Evolutionary conservation across 345 rosid species (phyloP).

Genomic region (Heritiera littoralis): DNA sequence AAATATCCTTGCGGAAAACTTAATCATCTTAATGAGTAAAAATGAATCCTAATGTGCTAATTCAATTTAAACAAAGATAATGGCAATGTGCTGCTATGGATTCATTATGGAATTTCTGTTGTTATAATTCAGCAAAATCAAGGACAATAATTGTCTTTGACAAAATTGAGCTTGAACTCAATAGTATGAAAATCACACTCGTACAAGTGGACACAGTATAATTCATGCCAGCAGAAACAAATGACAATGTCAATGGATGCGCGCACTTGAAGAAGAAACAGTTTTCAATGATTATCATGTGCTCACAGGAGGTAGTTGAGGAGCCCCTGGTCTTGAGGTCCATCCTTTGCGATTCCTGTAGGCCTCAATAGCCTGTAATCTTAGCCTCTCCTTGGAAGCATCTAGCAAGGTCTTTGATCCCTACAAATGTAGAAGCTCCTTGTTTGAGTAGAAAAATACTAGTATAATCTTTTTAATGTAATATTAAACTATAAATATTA

Average conservation of each 20-base stretch:
- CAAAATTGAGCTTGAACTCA: not conserved
- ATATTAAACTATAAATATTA: constrained; percentile 24
- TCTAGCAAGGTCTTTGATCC: constrained; percentile 40
- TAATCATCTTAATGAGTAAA: no score
- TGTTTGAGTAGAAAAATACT: not conserved
- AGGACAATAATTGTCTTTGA: no score
- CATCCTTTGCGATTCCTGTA: constrained; percentile 76
- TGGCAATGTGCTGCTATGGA: no score
- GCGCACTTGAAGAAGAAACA: not conserved
- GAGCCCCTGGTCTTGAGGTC: constrained; percentile 69
- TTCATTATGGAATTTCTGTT: no score
- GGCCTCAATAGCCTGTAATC: constrained; percentile 74
- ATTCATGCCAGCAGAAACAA: not conserved
- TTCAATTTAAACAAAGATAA: not conserved
- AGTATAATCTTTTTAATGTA: constrained; percentile 7
- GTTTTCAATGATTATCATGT: constrained; percentile 14
- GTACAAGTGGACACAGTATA: not conserved
- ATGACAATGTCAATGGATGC: not conserved
- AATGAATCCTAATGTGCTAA: not conserved
- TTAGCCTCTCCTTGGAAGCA: constrained; percentile 71
- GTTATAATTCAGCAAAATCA: no score
- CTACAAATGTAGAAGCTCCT: constrained; percentile 37
- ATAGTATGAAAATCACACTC: not conserved
- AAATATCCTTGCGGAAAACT: not conserved
- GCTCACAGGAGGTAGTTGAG: constrained; percentile 44